A percentile compares a stretch with the other conserved stretches of the same genome.
Evolutionary conservation across 2,329 filamentous ascomycete genomes (phyloP).

Genomic region (Colletotrichum lentis): DNA sequence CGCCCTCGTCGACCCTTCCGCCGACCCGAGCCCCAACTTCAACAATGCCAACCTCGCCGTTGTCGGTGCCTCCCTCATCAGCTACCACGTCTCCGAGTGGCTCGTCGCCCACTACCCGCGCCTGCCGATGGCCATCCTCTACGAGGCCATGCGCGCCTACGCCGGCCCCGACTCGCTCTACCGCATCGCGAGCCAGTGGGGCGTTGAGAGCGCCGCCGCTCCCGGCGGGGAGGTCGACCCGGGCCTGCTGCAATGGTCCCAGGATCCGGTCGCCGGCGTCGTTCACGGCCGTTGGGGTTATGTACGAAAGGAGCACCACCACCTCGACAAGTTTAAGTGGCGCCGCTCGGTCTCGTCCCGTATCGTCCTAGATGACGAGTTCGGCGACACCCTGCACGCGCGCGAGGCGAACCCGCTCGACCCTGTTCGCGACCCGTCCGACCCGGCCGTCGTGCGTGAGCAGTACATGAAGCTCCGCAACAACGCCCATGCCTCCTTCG

Average conservation of each 20-base stretch:
- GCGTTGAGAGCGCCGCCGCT: slow-evolving; percentile 84
- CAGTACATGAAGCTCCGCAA: slow-evolving; percentile 75
- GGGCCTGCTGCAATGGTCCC: slow-evolving; percentile 83
- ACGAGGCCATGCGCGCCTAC: slow-evolving; percentile 85
- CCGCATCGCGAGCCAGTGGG: slow-evolving; percentile 84
- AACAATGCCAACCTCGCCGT: slow-evolving; percentile 88
- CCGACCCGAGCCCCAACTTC: slow-evolving; percentile 79
- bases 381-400: slow-evolving; percentile 69
- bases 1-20: slow-evolving; percentile 84
- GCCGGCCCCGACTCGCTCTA: slow-evolving; percentile 78
- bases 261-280: slow-evolving; percentile 54
- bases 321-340: slow-evolving; percentile 60
- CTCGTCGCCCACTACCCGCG: slow-evolving; percentile 90
- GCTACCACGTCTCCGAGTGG: slow-evolving; percentile 89
- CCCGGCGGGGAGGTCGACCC: slow-evolving; percentile 93
- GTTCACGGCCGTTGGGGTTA: slow-evolving; percentile 60
- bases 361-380: slow-evolving; percentile 83
- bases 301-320: slow-evolving; percentile 59
- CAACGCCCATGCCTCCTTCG: slow-evolving; percentile 75
- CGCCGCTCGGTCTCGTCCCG: slow-evolving; percentile 77
- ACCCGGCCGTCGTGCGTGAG: slow-evolving; percentile 39
- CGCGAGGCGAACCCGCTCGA: slow-evolving; percentile 40
- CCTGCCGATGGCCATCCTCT: slow-evolving; percentile 86
- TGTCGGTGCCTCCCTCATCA: slow-evolving; percentile 82
- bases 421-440: slow-evolving; percentile 10